Evolutionary conservation across 306 rosid genomes (phyloP), one percentile per base, ranked within the genome.

Genomic region (Vigna hirtella): DNA sequence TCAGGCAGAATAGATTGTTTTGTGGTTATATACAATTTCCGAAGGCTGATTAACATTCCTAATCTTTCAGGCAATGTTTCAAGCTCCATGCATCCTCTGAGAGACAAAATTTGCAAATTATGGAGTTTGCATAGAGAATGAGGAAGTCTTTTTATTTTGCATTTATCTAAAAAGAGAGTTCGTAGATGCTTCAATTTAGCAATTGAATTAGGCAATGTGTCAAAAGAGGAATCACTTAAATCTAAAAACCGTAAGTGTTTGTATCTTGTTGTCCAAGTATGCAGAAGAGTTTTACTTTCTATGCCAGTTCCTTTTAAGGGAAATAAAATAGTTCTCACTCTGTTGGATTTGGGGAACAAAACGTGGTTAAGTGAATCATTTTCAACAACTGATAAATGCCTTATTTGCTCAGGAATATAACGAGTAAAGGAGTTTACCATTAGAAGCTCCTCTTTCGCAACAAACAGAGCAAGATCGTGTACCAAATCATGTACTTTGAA

Each of bases 401-500:
- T 2, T 30, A 18, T 38, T 13, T 57, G 62, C 7, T 69, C 52
- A 18, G 26, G 64, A 6, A 69, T 57, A 15, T 6, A 17, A 1
- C 11, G 14, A 12, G 16, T 24, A 8, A 0, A 12, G 0, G 61
- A 45, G 1, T 58, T 32, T 4, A 78, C 56, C 26, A 4, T 0
- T 15, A 28, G 62, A 47, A 17, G 18, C 12, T 69, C 82, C 6
- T 69, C 76, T 8, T 38, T 69, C 36, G 76, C 40, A 3, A 78
- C 52, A 47, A 45, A 78, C 15, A 8, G 9, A 6, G 70, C 62
- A 48, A 78, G 77, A 78, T 78, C 77, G 10, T 69, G 77, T 26
- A 78, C 77, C 20, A 78, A 58, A 48, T 78, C 82, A 2, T 78
- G 82, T 26, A 78, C 18, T 1, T 58, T 34, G 30, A 78, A 78